These are phyloP conservation scores for Tylopilus sp. DNA, from an alignment of 768 basidiomycete species.

Conservation along the genomic window DNA sequence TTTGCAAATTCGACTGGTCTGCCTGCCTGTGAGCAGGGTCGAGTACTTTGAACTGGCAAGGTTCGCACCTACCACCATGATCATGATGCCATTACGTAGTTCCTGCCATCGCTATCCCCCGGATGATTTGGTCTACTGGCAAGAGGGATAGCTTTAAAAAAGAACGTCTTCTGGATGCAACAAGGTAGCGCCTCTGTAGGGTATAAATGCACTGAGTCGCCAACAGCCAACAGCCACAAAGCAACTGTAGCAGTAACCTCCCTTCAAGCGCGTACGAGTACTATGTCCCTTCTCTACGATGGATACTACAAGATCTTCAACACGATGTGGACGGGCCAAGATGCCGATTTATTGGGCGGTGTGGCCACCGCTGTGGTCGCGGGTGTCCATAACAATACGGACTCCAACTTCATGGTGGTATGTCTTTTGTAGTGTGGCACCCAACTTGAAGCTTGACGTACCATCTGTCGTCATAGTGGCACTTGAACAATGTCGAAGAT, in stretches of 20 bases:
- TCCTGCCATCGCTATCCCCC: no score
- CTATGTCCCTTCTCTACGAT: neutral
- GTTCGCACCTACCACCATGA: no score
- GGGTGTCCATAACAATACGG: neutral
- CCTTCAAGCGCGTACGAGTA: neutral
- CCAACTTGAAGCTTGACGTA: neutral
- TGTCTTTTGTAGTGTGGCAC: neutral
- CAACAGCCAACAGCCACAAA: no score
- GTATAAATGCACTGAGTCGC: no score
- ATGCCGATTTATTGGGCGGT: neutral
- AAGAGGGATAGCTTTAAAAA: no score
- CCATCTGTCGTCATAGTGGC: neutral
- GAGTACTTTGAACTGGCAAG: no score
- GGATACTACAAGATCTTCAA: constrained; percentile 1
- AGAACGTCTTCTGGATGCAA: no score
- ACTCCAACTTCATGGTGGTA: constrained; percentile 1
- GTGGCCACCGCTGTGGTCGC: neutral
- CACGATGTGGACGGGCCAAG: neutral
- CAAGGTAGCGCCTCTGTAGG: no score
- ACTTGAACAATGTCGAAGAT: neutral
- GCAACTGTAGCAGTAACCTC: neutral
- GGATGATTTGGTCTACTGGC: no score
- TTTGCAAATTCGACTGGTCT: no score
- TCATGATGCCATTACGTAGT: no score
- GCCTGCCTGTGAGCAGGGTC: no score